These are phyloP conservation scores for Plectosphaerella plurivora DNA, from an alignment of 2,329 filamentous ascomycete genomes.

Conservation along the genomic window DNA sequence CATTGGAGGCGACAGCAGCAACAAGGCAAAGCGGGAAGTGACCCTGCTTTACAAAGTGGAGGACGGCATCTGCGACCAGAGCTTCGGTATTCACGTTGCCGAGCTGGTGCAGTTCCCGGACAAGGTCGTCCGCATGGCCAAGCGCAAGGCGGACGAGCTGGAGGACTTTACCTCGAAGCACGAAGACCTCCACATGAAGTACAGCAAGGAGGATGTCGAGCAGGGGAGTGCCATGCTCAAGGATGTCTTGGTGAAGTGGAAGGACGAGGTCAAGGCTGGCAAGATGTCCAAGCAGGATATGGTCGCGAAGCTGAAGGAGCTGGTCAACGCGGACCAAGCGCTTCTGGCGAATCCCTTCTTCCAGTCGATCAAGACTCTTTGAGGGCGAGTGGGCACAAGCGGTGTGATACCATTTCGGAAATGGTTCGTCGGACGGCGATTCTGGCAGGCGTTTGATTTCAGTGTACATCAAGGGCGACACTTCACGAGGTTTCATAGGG, in stretches of 20 bases:
- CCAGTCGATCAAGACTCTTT: conserved; percentile 55
- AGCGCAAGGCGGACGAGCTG: conserved; percentile 94
- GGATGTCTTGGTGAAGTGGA: conserved; percentile 79
- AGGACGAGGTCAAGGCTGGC: conserved; percentile 62
- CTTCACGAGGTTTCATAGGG: neutral
- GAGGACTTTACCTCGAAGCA: conserved; percentile 89
- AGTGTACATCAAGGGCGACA: neutral
- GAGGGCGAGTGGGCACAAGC: conserved; percentile 10
- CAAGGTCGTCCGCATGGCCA: conserved; percentile 99
- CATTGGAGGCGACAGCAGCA: conserved; percentile 53
- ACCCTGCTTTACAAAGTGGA: conserved; percentile 96
- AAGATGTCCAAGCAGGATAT: conserved; percentile 70
- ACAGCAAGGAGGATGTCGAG: conserved; percentile 82
- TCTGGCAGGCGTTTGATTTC: neutral
- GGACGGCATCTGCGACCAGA: conserved; percentile 92
- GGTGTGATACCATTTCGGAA: neutral
- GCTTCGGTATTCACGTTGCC: conserved; percentile 96
- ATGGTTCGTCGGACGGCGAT: conserved; percentile 4
- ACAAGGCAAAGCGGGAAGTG: conserved; percentile 68
- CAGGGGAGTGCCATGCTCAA: conserved; percentile 84
- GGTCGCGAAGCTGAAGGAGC: conserved; percentile 69
- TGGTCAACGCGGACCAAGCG: conserved; percentile 70
- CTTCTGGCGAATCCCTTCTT: conserved; percentile 66
- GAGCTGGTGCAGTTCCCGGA: conserved; percentile 94
- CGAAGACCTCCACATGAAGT: conserved; percentile 54